Evolutionary conservation across 495 filamentous ascomycete species (phyloP).

Genomic region (Penicillium verhagenii): DNA sequence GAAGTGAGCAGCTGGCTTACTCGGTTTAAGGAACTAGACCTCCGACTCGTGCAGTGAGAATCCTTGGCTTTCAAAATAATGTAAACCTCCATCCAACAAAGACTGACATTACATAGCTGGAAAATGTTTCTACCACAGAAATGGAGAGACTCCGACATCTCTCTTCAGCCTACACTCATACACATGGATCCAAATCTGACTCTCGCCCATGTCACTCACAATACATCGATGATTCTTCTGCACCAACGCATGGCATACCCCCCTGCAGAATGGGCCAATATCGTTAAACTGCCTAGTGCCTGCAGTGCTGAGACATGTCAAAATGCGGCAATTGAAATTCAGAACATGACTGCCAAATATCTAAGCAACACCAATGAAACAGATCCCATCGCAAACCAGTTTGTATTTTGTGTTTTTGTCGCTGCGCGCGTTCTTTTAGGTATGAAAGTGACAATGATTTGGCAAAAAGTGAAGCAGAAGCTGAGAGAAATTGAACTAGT

Average conservation of each 20-base stretch:
- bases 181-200: constrained; percentile 24
- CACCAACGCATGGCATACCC: constrained; percentile 48
- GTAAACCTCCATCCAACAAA: no score
- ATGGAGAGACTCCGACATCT: constrained; percentile 27
- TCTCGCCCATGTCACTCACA: constrained; percentile 37
- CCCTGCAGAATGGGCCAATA: constrained; percentile 25
- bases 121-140: constrained; percentile 40
- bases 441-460: no score
- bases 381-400: background rate
- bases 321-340: constrained; percentile 2
- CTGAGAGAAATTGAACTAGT: no score
- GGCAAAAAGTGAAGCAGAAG: no score
- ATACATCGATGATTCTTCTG: constrained; percentile 44
- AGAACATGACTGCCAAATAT: constrained; percentile 7
- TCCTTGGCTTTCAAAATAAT: no score
- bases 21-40: constrained; percentile 16
- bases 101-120: constrained; percentile 36
- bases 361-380: background rate
- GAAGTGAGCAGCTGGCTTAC: constrained; percentile 36
- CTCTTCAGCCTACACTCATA: background rate
- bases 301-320: constrained; percentile 24
- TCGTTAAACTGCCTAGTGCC: constrained; percentile 29
- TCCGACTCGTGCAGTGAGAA: constrained; percentile 18
- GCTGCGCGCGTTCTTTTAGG: constrained; percentile 31
- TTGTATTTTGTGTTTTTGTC: constrained; percentile 21